Base-by-base conservation (phyloP, 768 basidiomycete species). In the Mycena pura region DNA sequence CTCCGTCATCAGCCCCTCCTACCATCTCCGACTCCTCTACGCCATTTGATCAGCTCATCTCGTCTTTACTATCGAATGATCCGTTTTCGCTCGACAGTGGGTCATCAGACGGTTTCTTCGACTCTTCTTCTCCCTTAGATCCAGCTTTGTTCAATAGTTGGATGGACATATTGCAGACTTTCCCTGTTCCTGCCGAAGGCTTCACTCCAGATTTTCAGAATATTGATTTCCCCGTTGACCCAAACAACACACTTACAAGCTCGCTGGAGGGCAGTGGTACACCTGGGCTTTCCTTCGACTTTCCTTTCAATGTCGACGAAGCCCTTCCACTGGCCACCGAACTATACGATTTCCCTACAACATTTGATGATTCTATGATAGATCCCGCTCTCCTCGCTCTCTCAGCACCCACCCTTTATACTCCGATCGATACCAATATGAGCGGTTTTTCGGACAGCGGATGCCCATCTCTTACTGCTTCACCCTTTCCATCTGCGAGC, bases 91-190 rank as follows among this genome's bases (percentile, higher is more conserved):
- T 58, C n/a, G 39, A 28, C 25, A 40, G 47, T 46, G 25, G 34
- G 32, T 32, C 50, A 19, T 40, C 34, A 11, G 50, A 40, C 54
- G 48, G 51, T 29, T 56, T 17, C 21, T 49, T 48, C 40, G 36
- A 39, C 49, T 27, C 43, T 31, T 56, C 43, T 19, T 49, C 38
- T 49, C 47, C 63, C 14, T 65, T 73, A 36, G 83, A 85, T 63
- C 74, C 77, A 48, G 63, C 73, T 21, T 68, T 78, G 13, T 78
- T 83, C 60, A 80, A 86, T 62, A 81, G 76, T 34, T 85, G 83
- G 83, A 75, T 85, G 72, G 78, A 76, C 50, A 78, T 82, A 46
- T 73, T 86, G n/a, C 77, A 83, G 41, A 71, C 77, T 3, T 80
- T 84, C 50, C 76, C 82, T 7, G 68, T 77, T 25, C 69, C 73